Conservation (phyloP, 345 rosid species). For the Leavenworthia alabamica region DNA sequence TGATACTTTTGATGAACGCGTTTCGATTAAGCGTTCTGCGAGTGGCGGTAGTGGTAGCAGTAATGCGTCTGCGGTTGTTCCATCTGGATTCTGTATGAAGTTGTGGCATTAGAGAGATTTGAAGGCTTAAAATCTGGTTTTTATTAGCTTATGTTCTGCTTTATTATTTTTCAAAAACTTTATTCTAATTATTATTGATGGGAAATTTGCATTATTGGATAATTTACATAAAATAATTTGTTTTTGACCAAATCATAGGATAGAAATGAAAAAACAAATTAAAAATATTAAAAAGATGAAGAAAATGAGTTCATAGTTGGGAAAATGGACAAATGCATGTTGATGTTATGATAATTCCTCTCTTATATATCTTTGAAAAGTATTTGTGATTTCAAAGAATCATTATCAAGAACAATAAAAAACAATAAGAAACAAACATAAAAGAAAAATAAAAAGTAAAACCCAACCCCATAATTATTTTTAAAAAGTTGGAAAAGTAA, state of each 20-base stretch:
- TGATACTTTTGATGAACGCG: conserved; percentile 69
- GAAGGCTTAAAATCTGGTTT: neutral
- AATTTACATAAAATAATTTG: neutral
- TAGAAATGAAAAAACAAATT: neutral
- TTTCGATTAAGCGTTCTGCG: conserved; percentile 49
- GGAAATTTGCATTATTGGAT: conserved; percentile 29
- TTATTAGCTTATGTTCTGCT: neutral
- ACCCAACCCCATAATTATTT: neutral
- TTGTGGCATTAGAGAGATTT: conserved; percentile 67
- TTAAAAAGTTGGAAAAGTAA: neutral
- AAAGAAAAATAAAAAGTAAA: neutral
- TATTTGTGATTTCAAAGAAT: neutral
- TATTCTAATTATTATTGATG: conserved; percentile 14
- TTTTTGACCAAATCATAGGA: neutral
- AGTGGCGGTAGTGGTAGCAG: conserved; percentile 14
- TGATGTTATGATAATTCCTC: conserved; percentile 4
- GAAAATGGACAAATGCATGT: conserved; percentile 4
- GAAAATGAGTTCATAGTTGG: conserved; percentile 7
- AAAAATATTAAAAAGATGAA: neutral
- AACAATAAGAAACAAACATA: neutral
- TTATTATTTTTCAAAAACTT: neutral
- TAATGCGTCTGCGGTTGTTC: conserved; percentile 54
- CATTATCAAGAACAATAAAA: neutral
- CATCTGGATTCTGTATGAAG: conserved; percentile 93
- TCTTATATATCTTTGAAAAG: neutral